Evolutionary conservation across 768 basidiomycete genomes (phyloP), one percentile per base, ranked within the genome.

Genomic region (Cystoderma amianthinum): DNA sequence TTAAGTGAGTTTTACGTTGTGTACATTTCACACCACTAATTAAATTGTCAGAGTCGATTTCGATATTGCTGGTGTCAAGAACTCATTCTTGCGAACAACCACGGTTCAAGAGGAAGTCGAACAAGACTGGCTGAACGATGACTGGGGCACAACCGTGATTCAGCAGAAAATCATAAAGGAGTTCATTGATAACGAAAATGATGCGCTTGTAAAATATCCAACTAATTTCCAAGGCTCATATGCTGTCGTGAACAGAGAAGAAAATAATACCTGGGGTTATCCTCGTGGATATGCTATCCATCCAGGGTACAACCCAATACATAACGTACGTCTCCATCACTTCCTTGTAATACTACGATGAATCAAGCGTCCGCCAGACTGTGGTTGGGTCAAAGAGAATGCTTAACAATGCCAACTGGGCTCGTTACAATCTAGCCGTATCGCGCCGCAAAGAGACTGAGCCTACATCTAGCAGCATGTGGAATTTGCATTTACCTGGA

Each of bases 41-140:
- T 38, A 12, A 11, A 17, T 5, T 25, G 24, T 47, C 41, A 66
- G 76, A 60, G 72, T 83, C 47, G 82, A 84, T 45, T 70, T 84
- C 24, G 81, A 84, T 44, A 65, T 84, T 32, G 78, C 62, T 1
- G 80, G 82, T 2, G 59, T 60, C n/a, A 52, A 62, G 9, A 84
- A 83, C 59, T 76, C 79, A 17, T 56, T 82, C 17, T 61, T 79
- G 35, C 63, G 64, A 42, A 72, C 74, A 18, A 67, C 62, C 12
- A 72, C 77, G 1, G 60, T 61, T 16, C 68, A 71, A 50, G 76
- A 81, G 46, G 56, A 68, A 20, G 60, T 74, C 15, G 50, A 58
- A 12, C 67, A 72, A 41, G 69, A 72, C 5, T 84, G 82, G 82
- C 65, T 71, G 47, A 69, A 77, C 40, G 74, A 78, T 44, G 74